phyloP scores from a whole-genome alignment of 352 stramenopile genomes.

The Achlya hypogyna region DNA sequence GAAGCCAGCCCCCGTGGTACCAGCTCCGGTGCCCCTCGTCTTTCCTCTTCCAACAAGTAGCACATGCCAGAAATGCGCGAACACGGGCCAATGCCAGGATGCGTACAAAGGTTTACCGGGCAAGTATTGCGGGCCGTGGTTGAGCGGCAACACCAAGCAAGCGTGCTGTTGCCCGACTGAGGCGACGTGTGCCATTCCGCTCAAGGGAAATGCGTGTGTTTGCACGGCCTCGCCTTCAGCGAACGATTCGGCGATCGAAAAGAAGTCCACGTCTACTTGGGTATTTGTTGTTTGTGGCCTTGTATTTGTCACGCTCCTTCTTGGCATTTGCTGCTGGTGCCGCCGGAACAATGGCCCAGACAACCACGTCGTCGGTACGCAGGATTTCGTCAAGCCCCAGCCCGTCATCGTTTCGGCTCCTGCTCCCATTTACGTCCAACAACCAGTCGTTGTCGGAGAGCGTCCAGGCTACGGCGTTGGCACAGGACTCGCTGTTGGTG shows the following conservation, averaged over 20 bases:
- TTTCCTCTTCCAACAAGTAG: too few relatives aligned
- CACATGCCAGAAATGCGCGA: not conserved
- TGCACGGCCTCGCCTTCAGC: not conserved
- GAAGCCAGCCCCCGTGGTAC: too few relatives aligned
- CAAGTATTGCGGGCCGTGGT: constrained; percentile 15
- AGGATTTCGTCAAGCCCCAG: not conserved
- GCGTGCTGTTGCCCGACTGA: constrained; percentile 15
- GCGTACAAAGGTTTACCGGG: constrained; percentile 18
- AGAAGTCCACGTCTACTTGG: constrained; percentile 3
- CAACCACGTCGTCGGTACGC: not conserved
- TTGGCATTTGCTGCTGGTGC: constrained; percentile 8
- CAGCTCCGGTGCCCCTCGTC: too few relatives aligned
- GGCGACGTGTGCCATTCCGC: constrained; percentile 8
- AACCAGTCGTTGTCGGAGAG: not conserved
- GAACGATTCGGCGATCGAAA: not conserved
- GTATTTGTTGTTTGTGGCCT: constrained; percentile 4
- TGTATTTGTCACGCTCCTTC: too few relatives aligned
- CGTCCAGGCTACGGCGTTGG: not conserved
- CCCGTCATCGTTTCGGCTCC: not conserved
- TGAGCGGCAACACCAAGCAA: constrained; percentile 14
- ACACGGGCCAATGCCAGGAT: not conserved
- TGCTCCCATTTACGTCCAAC: not conserved
- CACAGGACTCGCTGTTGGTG: constrained; percentile 1
- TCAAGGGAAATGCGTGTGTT: constrained; percentile 5
- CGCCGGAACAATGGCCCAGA: not conserved